Percentiles rank a stretch among this genome's conserved stretches.
Conservation (phyloP, 306 rosid species). For the Leucaena leucocephala region DNA sequence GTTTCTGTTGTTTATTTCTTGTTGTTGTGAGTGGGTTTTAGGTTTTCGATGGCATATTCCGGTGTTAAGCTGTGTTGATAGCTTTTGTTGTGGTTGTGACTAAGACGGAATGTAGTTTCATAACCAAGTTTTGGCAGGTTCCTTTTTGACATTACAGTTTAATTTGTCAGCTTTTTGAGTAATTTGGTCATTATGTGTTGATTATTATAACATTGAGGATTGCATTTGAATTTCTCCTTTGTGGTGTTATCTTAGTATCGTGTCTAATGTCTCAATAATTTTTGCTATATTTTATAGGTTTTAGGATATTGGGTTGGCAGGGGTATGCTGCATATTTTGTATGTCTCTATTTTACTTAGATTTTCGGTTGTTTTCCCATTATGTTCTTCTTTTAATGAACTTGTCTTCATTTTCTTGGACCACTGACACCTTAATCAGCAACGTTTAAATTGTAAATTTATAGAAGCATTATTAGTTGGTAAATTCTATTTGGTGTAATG, state of each 20-base stretch:
- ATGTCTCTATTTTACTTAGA: constrained; percentile 41
- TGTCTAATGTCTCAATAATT: no score
- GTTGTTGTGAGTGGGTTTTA: constrained; percentile 21
- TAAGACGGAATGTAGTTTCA: constrained; percentile 74
- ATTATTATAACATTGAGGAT: background rate
- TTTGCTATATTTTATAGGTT: constrained; percentile 43
- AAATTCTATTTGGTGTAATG: background rate
- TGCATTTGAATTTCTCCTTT: no score
- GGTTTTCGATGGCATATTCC: constrained; percentile 80
- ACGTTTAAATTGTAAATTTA: background rate
- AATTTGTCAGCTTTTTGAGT: background rate
- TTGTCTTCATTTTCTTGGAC: constrained; percentile 10
- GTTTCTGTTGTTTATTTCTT: background rate
- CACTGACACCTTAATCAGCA: background rate
- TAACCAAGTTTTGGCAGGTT: constrained; percentile 72
- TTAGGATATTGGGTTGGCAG: constrained; percentile 74
- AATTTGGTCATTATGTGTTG: background rate
- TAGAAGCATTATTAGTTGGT: background rate
- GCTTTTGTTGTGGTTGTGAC: constrained; percentile 62
- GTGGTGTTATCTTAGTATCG: no score
- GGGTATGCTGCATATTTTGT: constrained; percentile 93
- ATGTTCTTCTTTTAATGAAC: background rate
- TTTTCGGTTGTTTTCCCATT: background rate
- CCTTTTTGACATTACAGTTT: background rate
- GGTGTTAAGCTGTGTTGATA: constrained; percentile 71